phyloP scores from a whole-genome alignment of 2,329 filamentous ascomycete species.

The Dichotomopilus funicola region DNA sequence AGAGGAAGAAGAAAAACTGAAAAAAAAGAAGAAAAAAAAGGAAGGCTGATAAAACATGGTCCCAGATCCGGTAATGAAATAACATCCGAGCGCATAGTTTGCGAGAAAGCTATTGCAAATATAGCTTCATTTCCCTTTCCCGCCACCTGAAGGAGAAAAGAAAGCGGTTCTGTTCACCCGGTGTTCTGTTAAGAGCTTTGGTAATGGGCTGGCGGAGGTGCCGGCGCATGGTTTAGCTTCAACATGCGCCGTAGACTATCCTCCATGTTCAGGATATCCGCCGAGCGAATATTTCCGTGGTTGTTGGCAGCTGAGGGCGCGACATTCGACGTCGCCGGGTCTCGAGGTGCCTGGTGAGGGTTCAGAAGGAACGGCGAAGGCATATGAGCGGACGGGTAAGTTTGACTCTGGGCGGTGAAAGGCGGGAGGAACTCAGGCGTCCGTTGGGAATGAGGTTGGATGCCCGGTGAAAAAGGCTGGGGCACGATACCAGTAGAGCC shows the following conservation, averaged over 20 bases:
- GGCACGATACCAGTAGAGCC: background rate
- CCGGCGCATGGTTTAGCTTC: slow-evolving; percentile 28
- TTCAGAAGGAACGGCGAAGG: background rate
- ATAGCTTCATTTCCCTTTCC: background rate
- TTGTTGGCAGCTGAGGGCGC: slow-evolving; percentile 15
- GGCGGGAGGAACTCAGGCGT: background rate
- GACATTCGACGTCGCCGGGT: slow-evolving; percentile 1
- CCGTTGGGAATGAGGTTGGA: background rate
- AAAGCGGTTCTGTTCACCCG: background rate
- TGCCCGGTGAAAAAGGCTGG: background rate
- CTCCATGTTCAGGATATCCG: slow-evolving; percentile 46
- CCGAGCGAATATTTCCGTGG: slow-evolving; percentile 19
- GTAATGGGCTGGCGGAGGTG: slow-evolving; percentile 7
- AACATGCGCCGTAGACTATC: slow-evolving; percentile 48
- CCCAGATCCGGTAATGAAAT: slow-evolving; percentile 12
- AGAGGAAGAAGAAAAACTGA: background rate
- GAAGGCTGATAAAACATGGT: slow-evolving; percentile 7
- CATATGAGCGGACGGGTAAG: background rate
- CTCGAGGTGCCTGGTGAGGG: background rate
- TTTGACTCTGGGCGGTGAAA: background rate
- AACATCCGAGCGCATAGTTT: background rate
- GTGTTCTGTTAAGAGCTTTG: slow-evolving; percentile 11
- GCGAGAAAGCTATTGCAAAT: slow-evolving; percentile 1
- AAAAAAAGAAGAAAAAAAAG: background rate
- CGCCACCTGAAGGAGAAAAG: background rate